Percentiles rank a stretch among this genome's conserved stretches.
phyloP scores from a whole-genome alignment of 805 yeast species.

The Candida saitoana region DNA sequence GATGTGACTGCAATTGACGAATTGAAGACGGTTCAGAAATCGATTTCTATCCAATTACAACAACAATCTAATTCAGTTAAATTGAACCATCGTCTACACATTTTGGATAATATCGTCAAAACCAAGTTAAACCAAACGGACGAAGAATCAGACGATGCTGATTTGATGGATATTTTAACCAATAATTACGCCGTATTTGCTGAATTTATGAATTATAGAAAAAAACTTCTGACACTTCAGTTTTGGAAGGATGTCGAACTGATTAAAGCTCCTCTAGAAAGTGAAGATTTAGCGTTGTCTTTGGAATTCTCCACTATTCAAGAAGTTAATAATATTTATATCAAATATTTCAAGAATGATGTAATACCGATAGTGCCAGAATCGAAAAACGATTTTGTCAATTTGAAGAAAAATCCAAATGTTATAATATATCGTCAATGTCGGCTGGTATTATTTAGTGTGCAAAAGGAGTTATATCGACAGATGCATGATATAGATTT shows the following conservation, averaged over 20 bases:
- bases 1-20: constrained; percentile 28
- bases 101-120: background rate
- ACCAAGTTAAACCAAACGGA: background rate
- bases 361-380: constrained; percentile 9
- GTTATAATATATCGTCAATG: constrained; percentile 45
- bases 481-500: constrained; percentile 52
- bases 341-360: constrained; percentile 12
- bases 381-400: constrained; percentile 27
- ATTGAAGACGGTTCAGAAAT: constrained; percentile 47
- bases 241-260: constrained; percentile 67
- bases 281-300: constrained; percentile 32
- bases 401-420: constrained; percentile 10
- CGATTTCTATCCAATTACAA: constrained; percentile 44
- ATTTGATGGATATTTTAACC: constrained; percentile 1
- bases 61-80: constrained; percentile 14
- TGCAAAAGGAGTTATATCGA: constrained; percentile 53
- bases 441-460: constrained; percentile 51
- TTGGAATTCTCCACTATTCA: constrained; percentile 45
- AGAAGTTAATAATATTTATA: constrained; percentile 50
- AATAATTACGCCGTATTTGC: constrained; percentile 24
- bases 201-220: constrained; percentile 16
- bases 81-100: background rate
- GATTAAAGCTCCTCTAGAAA: constrained; percentile 71
- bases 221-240: constrained; percentile 37
- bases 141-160: background rate